Base-by-base conservation (phyloP, 177 flowering plant genomes). In the Tripterygium wilfordii region DNA sequence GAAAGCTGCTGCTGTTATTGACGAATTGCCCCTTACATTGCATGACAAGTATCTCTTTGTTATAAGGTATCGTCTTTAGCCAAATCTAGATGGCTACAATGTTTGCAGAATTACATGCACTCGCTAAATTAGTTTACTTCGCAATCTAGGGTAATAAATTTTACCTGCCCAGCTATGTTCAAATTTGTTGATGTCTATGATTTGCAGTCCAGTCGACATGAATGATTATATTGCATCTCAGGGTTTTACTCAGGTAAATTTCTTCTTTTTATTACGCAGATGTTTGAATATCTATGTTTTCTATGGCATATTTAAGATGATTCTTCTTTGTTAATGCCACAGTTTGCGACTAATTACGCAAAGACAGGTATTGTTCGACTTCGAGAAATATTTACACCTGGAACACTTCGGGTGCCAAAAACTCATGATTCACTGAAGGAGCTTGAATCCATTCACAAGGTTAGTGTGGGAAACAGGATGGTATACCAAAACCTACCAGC, bases 401-500 rank as follows among this genome's bases (percentile, higher is more conserved):
- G 82, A 36, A 80, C 80, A 8, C 90, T 92, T 44, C 42, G 71
- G 62, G 83, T 88, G 43, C 98, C 98, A 8, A 76, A 69, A 61
- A 70, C 96, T 46, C 83, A 57, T n/a, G 36, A 42, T 42, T 89
- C 53, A 36, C 79, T 92, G 16, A 70, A 77, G 66, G 96, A 85
- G 58, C 89, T 92, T 48, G 98, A 92, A 77, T 88, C 96, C 9
- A 68, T 92, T 56, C 95, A 92, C 82, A 88, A 92, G 96, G 96
- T 92, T 40, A 45, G 66, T n/a, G n/a, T n/a, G n/a, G n/a, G n/a
- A n/a, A n/a, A 30, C 33, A 6, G 8, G 33, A 30, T 6, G 7
- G 12, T 12, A 12, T 30, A 6, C 12, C 33, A 12, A 30, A 30
- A 7, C 33, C 33, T 12, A 30, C 33, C 7, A 6, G 12, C 33